Evolutionary conservation across 2,329 filamentous ascomycete species (phyloP).

Genomic region (Talaromyces sp.): DNA sequence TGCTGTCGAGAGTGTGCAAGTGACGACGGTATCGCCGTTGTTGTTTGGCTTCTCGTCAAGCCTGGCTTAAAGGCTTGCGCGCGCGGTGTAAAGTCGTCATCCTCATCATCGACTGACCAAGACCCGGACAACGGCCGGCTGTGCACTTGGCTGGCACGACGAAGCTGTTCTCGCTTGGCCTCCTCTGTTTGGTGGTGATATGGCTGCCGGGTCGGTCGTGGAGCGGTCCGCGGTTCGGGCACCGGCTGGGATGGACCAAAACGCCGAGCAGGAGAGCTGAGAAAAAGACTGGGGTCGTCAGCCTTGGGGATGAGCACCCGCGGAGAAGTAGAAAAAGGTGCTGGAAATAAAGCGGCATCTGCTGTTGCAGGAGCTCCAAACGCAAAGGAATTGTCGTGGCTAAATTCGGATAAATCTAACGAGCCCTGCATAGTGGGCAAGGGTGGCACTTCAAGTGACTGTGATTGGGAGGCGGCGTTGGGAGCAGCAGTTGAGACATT

Average conservation of each 20-base stretch:
- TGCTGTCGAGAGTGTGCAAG: slow-evolving; percentile 24
- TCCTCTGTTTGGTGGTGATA: slow-evolving; percentile 48
- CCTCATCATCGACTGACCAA: slow-evolving; percentile 24
- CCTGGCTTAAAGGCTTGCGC: slow-evolving; percentile 28
- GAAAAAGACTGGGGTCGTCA: slow-evolving; percentile 44
- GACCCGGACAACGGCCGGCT: slow-evolving; percentile 20
- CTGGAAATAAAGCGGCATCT: slow-evolving; percentile 36
- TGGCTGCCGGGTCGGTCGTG: slow-evolving; percentile 29
- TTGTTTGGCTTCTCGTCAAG: slow-evolving; percentile 37
- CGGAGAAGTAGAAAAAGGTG: slow-evolving; percentile 42
- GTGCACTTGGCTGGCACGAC: slow-evolving; percentile 26
- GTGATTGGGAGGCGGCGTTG: slow-evolving; percentile 8
- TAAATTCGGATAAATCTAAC: slow-evolving; percentile 30
- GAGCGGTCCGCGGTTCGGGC: slow-evolving; percentile 15
- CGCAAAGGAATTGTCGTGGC: slow-evolving; percentile 20
- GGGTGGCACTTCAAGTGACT: slow-evolving; percentile 26
- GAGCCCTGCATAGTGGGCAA: slow-evolving; percentile 30
- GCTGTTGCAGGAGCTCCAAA: slow-evolving; percentile 24
- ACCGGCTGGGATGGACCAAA: slow-evolving; percentile 37
- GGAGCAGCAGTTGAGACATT: slow-evolving; percentile 16
- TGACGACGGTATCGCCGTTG: slow-evolving; percentile 27
- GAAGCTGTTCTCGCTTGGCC: slow-evolving; percentile 39
- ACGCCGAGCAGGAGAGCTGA: slow-evolving; percentile 45
- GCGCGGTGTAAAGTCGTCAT: slow-evolving; percentile 30
- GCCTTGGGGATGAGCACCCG: slow-evolving; percentile 32